These are phyloP conservation scores for Thraustochytrium sp. DNA, from an alignment of 352 stramenopile genomes.

Conservation along the genomic window DNA sequence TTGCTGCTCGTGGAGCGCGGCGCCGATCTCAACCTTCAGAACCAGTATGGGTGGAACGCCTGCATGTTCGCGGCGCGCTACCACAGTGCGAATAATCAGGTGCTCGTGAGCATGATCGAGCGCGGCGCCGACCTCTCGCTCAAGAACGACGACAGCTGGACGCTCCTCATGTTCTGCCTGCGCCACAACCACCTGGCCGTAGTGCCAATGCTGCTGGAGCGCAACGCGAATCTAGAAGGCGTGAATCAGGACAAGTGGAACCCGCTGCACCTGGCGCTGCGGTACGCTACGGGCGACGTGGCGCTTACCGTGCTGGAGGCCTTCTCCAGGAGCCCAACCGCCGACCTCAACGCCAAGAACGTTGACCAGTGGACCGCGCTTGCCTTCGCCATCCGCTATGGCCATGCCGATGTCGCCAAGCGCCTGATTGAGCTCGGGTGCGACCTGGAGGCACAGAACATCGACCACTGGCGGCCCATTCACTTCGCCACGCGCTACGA, in stretches of 20 bases:
- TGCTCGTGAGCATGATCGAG: not conserved
- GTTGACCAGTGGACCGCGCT: constrained; percentile 17
- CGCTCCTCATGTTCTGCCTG: constrained; percentile 23
- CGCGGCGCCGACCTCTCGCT: not conserved
- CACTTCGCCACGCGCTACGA: constrained; percentile 4
- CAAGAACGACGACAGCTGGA: not conserved
- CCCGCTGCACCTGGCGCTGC: not conserved
- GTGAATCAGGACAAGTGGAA: constrained; percentile 12
- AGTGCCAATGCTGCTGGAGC: constrained; percentile 1
- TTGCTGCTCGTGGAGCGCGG: not conserved
- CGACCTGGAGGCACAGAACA: not conserved
- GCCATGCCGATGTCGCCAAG: not conserved
- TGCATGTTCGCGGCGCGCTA: constrained; percentile 22
- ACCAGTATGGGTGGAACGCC: constrained; percentile 1
- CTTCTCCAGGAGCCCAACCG: not conserved
- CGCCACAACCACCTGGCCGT: not conserved
- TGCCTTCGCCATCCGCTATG: constrained; percentile 7
- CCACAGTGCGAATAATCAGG: not conserved
- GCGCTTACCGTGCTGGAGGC: not conserved
- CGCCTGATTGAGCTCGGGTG: not conserved
- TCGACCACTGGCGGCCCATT: not conserved
- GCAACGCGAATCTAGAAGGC: not conserved
- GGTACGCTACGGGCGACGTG: not conserved
- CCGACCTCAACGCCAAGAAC: not conserved
- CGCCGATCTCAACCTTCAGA: not conserved